These are phyloP conservation scores for Singerocomus inundabilis DNA, from an alignment of 1,284 basidiomycete species.

Conservation along the genomic window DNA sequence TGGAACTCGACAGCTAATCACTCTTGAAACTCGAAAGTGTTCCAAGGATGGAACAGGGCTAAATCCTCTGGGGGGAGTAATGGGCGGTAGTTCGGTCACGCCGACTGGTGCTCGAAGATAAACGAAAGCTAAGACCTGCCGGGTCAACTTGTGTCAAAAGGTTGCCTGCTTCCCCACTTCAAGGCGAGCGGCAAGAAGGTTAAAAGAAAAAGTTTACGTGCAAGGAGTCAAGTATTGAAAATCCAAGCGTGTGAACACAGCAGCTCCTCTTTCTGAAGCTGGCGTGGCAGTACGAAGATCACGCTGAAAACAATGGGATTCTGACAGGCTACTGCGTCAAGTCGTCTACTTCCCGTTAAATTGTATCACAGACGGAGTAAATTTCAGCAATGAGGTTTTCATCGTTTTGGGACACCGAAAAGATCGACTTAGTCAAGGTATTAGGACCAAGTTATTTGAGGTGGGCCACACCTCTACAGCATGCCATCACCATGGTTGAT, in stretches of 20 bases:
- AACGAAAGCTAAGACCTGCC: not conserved
- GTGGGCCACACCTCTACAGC: not conserved
- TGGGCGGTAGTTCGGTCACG: too few relatives aligned
- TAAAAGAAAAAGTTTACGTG: too few relatives aligned
- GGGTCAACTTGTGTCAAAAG: not conserved
- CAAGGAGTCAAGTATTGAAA: not conserved
- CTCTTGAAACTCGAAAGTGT: too few relatives aligned
- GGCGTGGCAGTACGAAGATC: not conserved
- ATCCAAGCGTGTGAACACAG: not conserved
- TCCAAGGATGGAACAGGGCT: too few relatives aligned
- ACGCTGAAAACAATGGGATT: not conserved
- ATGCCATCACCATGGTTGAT: not conserved
- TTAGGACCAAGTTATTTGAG: not conserved
- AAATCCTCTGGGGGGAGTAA: too few relatives aligned
- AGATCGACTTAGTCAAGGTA: too few relatives aligned
- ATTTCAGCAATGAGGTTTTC: not conserved
- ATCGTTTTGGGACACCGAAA: not conserved
- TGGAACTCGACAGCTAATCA: not conserved
- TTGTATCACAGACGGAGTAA: too few relatives aligned
- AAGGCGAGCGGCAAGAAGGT: too few relatives aligned
- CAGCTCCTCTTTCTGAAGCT: not conserved
- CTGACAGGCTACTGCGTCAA: not conserved
- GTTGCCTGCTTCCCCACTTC: not conserved
- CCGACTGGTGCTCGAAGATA: not conserved
- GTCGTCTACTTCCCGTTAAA: not conserved